Conservation (phyloP, 2,329 filamentous ascomycete genomes). For the Exutisphaerella laricina region DNA sequence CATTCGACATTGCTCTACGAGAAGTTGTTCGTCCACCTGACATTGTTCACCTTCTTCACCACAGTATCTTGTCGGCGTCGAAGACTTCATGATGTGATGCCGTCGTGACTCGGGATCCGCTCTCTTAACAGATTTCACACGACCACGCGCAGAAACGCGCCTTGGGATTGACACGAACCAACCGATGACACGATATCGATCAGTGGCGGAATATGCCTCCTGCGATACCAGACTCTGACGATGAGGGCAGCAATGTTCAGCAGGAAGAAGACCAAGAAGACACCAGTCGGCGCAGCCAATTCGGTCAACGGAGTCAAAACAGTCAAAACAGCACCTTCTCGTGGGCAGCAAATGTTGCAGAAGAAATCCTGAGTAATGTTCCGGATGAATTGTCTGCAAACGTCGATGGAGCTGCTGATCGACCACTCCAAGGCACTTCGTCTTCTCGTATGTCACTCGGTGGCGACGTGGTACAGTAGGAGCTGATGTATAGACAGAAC, state of each 20-base stretch:
- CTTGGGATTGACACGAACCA: slow-evolving; percentile 3
- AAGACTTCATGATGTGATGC: too few relatives aligned
- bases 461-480: neutral
- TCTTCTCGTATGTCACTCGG: slow-evolving; percentile 5
- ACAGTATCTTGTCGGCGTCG: too few relatives aligned
- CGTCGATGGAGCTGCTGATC: slow-evolving; percentile 1
- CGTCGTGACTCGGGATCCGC: too few relatives aligned
- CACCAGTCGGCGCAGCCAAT: slow-evolving; percentile 6
- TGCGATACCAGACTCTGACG: slow-evolving; percentile 10
- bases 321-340: slow-evolving; percentile 5
- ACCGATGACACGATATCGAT: too few relatives aligned
- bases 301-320: too few relatives aligned
- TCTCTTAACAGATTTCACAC: neutral
- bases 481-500: slow-evolving; percentile 1
- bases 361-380: neutral
- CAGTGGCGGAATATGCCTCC: too few relatives aligned
- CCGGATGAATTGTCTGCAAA: neutral
- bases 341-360: slow-evolving; percentile 1
- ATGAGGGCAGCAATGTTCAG: too few relatives aligned
- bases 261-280: too few relatives aligned
- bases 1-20: too few relatives aligned
- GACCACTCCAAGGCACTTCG: neutral
- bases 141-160: slow-evolving; percentile 3
- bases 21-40: too few relatives aligned
- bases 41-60: too few relatives aligned